These are phyloP conservation scores for Saturnispora saitoi DNA, from an alignment of 805 yeast species.

Conservation along the genomic window DNA sequence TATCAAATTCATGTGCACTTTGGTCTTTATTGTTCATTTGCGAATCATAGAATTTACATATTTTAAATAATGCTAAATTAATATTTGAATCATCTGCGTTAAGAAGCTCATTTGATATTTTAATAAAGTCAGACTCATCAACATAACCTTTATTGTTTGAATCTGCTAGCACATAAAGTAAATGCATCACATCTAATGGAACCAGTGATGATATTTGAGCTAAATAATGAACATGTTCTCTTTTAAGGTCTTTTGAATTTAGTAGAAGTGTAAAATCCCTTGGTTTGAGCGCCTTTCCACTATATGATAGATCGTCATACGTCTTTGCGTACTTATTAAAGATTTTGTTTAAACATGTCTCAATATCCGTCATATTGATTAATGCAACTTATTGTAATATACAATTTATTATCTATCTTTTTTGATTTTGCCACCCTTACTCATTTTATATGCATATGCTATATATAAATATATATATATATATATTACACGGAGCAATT, in stretches of 20 bases:
- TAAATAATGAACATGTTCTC: constrained; percentile 11
- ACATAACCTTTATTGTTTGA: constrained; percentile 54
- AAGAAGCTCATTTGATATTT: constrained; percentile 47
- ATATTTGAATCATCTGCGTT: constrained; percentile 39
- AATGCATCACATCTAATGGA: constrained; percentile 51
- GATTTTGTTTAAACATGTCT: constrained; percentile 18
- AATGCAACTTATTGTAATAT: not conserved
- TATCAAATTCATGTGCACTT: not conserved
- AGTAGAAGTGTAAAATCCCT: constrained; percentile 37
- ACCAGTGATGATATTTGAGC: constrained; percentile 28
- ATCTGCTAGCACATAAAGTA: constrained; percentile 78
- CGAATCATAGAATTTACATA: constrained; percentile 41
- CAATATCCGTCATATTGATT: not conserved
- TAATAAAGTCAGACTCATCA: constrained; percentile 54
- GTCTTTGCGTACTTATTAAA: constrained; percentile 35
- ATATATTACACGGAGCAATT: not conserved
- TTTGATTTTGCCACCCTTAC: too few relatives aligned
- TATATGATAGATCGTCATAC: not conserved
- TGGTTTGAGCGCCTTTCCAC: constrained; percentile 13
- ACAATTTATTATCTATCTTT: too few relatives aligned
- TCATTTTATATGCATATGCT: too few relatives aligned
- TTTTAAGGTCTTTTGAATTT: constrained; percentile 31
- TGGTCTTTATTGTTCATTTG: not conserved
- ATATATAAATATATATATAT: too few relatives aligned
- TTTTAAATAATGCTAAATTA: constrained; percentile 43